Percentiles rank a stretch among this genome's conserved stretches.
Evolutionary conservation across 805 yeast species (phyloP).

Genomic region (Spathaspora sp.): DNA sequence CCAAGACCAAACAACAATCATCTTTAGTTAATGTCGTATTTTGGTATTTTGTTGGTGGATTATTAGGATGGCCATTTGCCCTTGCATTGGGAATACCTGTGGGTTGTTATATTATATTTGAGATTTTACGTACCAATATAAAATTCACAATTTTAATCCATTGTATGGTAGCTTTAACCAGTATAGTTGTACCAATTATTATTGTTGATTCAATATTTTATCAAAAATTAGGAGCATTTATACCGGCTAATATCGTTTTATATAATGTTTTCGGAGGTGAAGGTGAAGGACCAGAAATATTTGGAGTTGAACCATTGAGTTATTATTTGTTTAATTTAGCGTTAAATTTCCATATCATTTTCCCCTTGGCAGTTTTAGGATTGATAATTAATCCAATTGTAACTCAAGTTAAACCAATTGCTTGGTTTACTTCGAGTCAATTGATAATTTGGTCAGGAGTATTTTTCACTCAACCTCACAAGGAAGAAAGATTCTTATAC

Average conservation of each 20-base stretch:
- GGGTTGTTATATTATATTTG: slow-evolving; percentile 30
- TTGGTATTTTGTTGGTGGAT: slow-evolving; percentile 61
- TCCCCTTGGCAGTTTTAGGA: slow-evolving; percentile 40
- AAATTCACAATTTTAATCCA: not conserved
- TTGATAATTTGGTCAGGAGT: slow-evolving; percentile 62
- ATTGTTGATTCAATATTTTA: slow-evolving; percentile 62
- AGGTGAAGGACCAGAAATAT: slow-evolving; percentile 82
- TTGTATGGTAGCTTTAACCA: slow-evolving; percentile 9
- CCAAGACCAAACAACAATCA: slow-evolving; percentile 5
- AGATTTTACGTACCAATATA: not conserved
- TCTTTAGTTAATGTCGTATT: slow-evolving; percentile 23
- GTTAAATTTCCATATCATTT: slow-evolving; percentile 67
- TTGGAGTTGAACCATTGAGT: slow-evolving; percentile 77
- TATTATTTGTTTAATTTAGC: slow-evolving; percentile 69
- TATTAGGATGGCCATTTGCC: slow-evolving; percentile 91
- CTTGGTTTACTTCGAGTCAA: slow-evolving; percentile 37
- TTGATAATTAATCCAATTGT: slow-evolving; percentile 21
- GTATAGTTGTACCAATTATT: slow-evolving; percentile 22
- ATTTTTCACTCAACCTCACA: slow-evolving; percentile 78
- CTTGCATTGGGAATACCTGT: slow-evolving; percentile 63
- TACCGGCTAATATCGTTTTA: slow-evolving; percentile 76
- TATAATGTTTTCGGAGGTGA: slow-evolving; percentile 75
- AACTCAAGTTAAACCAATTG: slow-evolving; percentile 8
- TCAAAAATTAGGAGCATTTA: slow-evolving; percentile 49
- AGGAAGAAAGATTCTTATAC: slow-evolving; percentile 88